Evolutionary conservation across 805 yeast genomes (phyloP).

Genomic region (Aciculoconidium aculeatum): DNA sequence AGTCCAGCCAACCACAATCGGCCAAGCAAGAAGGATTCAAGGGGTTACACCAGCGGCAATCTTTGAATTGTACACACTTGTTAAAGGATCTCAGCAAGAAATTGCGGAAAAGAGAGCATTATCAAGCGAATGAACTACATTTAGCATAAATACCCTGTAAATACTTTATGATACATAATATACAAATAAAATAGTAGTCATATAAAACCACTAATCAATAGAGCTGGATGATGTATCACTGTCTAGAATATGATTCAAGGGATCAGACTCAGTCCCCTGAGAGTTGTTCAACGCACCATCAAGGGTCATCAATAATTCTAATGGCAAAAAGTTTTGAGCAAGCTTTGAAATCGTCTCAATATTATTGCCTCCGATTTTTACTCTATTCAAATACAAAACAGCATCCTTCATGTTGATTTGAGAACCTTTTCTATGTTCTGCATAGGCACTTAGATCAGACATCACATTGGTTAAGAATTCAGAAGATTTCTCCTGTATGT

Average conservation of each 20-base stretch:
- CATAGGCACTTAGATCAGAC: slow-evolving; percentile 30
- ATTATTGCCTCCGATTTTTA: slow-evolving; percentile 17
- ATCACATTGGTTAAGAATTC: slow-evolving; percentile 25
- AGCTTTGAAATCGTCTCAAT: slow-evolving; percentile 21
- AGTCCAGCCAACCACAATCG: slow-evolving; percentile 82
- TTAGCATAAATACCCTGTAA: no score
- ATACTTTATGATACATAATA: no score
- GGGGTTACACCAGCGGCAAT: slow-evolving; percentile 94
- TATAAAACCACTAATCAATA: no score
- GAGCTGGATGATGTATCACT: no score
- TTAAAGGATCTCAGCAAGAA: slow-evolving; percentile 25
- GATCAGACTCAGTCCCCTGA: no score
- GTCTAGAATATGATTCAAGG: no score
- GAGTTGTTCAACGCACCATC: slow-evolving; percentile 27
- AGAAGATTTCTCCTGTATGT: slow-evolving; percentile 25
- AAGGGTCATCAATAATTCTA: slow-evolving; percentile 28
- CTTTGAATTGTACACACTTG: slow-evolving; percentile 65
- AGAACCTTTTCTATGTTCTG: slow-evolving; percentile 24
- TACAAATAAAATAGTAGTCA: no score
- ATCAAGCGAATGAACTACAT: no score
- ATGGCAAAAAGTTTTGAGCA: slow-evolving; percentile 32
- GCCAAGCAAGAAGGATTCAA: slow-evolving; percentile 91
- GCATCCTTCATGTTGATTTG: slow-evolving; percentile 30
- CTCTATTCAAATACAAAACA: slow-evolving; percentile 26
- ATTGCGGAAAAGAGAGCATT: no score